Evolutionary conservation across 1,139 yeast genomes (phyloP), one percentile per base, ranked within the genome.

Genomic region (Protomyces arabidopsidicola): DNA sequence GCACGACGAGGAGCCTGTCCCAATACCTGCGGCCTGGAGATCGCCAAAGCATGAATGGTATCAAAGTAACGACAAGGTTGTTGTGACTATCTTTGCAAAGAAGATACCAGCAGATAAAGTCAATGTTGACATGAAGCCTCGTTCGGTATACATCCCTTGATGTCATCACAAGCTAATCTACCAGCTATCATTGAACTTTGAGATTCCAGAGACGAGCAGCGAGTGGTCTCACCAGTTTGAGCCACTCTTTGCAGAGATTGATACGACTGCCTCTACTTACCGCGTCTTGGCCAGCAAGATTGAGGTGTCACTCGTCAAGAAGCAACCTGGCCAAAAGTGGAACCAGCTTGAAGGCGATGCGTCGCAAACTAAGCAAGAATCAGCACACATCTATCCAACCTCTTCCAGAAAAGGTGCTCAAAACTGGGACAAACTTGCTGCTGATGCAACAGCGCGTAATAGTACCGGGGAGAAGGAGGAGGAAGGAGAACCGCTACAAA

Each of bases 31-130:
- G 1, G 65, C 42, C 16, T 57, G 69, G 8, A 68, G 76, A 57
- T 80, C 81, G 66, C 79, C 85, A 66, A 82, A 86, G 71, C 83
- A 81, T 52, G 97, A 90, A 71, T 90, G 95, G 90, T 90, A 86
- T 74, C 96, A 90, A 73, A 79, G 84, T 22, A 73, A 77, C 16
- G 78, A 77, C 0, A 73, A 75, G 2, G 82, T 90, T 16, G 84
- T 86, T 5, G 78, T 91, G 39, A 84, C 95, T 1, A 77, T 93
- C 6, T 93, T 87, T 70, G 84, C 90, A 64, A 86, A 87, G 68
- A 82, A 82, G 52, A 79, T 86, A 36, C 84, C 87, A 20, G 75
- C 76, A 56, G 80, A 78, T 2, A 70, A 55, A 3, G 52, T 55
- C 51, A 22, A 27, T 9, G 9, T 68, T 65, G 50, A 65, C 63